Evolutionary conservation across 2,329 filamentous ascomycete genomes (phyloP).

Genomic region (Claviceps digitariae): DNA sequence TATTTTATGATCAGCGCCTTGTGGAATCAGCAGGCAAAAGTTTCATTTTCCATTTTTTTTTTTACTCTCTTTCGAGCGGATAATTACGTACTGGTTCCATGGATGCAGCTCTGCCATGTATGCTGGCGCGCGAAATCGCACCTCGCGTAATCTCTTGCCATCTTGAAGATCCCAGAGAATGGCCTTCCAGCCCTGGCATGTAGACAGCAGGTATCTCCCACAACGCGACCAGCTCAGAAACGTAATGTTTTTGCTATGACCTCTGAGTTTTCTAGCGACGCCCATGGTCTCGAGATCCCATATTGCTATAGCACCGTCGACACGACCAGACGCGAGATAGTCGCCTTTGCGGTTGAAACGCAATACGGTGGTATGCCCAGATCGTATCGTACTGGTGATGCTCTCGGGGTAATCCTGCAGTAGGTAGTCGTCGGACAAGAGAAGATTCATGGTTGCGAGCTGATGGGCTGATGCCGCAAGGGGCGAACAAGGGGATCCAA

Average conservation of each 20-base stretch:
- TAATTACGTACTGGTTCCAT: conserved; percentile 55
- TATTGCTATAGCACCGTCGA: conserved; percentile 87
- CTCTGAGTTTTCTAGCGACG: conserved; percentile 83
- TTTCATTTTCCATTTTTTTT: neutral
- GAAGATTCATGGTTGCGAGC: conserved; percentile 36
- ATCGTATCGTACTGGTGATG: conserved; percentile 74
- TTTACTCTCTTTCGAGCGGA: neutral
- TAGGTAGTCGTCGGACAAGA: conserved; percentile 49
- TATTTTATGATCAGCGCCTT: conserved; percentile 11
- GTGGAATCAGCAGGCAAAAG: neutral
- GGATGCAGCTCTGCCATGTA: conserved; percentile 96
- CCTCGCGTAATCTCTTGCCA: conserved; percentile 59
- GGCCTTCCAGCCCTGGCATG: conserved; percentile 92
- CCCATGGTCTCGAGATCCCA: conserved; percentile 98
- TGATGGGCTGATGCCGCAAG: neutral
- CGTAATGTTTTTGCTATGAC: conserved; percentile 87
- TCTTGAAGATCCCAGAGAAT: conserved; percentile 83
- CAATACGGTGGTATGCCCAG: conserved; percentile 49
- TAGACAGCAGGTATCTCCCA: conserved; percentile 80
- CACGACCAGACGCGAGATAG: conserved; percentile 83
- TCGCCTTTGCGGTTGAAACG: conserved; percentile 94
- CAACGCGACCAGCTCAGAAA: conserved; percentile 91
- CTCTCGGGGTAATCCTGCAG: conserved; percentile 79
- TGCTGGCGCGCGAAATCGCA: conserved; percentile 83
- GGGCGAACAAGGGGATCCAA: neutral